Evolutionary conservation across 78 protist genomes (phyloP).

Genomic region (Chrysochromulina tobinii): DNA sequence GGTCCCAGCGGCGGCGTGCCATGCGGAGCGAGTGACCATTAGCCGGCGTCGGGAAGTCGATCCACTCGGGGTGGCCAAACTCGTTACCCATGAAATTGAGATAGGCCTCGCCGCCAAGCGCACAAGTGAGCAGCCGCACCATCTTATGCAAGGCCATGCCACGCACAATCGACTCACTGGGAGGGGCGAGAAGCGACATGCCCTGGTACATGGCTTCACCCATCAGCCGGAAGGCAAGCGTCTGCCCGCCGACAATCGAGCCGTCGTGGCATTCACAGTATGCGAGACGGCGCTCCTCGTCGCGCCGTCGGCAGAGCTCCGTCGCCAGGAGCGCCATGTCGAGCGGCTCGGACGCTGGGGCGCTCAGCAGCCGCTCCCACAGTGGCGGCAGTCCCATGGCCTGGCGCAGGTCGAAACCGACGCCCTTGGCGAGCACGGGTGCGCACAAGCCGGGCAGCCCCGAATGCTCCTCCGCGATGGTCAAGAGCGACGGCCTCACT

Average conservation of each 20-base stretch:
- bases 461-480: conserved; percentile 93
- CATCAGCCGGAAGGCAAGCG: conserved; percentile 96
- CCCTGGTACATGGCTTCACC: conserved; percentile 85
- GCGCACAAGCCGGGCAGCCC: conserved; percentile 92
- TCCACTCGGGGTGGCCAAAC: conserved; percentile 99
- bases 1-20: conserved; percentile 68
- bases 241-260: conserved; percentile 96
- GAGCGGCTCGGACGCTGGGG: not conserved
- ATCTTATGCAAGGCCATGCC: conserved; percentile 88
- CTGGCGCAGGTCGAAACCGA: conserved; percentile 93
- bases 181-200: conserved; percentile 66
- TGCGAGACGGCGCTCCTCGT: conserved; percentile 77
- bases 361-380: not conserved
- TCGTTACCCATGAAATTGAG: conserved; percentile 97
- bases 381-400: conserved; percentile 28
- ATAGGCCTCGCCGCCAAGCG: conserved; percentile 93
- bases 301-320: not conserved
- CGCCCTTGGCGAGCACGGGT: conserved; percentile 85
- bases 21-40: conserved; percentile 59
- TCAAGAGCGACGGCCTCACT: conserved; percentile 49
- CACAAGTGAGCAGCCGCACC: conserved; percentile 70
- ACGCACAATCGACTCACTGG: conserved; percentile 58
- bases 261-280: conserved; percentile 92
- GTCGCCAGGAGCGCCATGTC: not conserved
- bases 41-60: conserved; percentile 95